A percentile compares a stretch with the other conserved stretches of the same genome.
Conservation (phyloP, 805 yeast genomes). For the Teunomyces lycoperdinae region DNA sequence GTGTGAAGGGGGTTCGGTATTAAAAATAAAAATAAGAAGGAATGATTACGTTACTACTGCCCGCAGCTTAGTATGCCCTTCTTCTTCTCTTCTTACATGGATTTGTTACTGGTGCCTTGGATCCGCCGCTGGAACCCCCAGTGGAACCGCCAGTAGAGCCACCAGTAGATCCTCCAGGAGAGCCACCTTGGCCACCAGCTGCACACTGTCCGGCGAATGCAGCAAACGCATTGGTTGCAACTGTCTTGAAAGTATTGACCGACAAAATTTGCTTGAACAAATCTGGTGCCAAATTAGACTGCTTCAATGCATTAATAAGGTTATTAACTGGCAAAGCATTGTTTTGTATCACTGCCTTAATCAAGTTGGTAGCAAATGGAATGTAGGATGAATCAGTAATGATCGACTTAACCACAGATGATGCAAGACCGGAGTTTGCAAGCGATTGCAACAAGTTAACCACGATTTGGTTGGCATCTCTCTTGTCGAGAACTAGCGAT, state of each 20-base stretch:
- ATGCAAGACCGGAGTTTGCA: constrained; percentile 40
- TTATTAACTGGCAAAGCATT: constrained; percentile 27
- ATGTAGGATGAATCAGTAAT: constrained; percentile 36
- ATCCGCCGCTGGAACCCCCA: constrained; percentile 4
- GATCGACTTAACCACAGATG: constrained; percentile 36
- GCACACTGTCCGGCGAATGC: constrained; percentile 35
- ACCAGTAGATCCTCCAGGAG: constrained; percentile 1
- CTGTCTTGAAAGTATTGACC: constrained; percentile 30
- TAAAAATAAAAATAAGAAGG: not conserved
- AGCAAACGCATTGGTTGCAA: constrained; percentile 35
- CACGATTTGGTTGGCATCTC: constrained; percentile 24
- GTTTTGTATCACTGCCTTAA: constrained; percentile 26
- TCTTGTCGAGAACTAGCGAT: constrained; percentile 9
- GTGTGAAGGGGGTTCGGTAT: not conserved
- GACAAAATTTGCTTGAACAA: constrained; percentile 34
- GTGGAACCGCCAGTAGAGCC: constrained; percentile 10
- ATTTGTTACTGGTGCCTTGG: constrained; percentile 9
- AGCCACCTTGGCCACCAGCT: not conserved
- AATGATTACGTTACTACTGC: not conserved
- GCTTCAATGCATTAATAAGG: constrained; percentile 29
- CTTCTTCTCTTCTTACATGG: constrained; percentile 32
- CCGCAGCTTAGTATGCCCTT: constrained; percentile 22
- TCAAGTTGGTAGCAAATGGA: constrained; percentile 35
- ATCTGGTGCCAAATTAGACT: constrained; percentile 31
- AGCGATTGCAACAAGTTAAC: constrained; percentile 39